Conservation (phyloP, 371 early-diverging fungal genomes). For the Mortierella sp. region DNA sequence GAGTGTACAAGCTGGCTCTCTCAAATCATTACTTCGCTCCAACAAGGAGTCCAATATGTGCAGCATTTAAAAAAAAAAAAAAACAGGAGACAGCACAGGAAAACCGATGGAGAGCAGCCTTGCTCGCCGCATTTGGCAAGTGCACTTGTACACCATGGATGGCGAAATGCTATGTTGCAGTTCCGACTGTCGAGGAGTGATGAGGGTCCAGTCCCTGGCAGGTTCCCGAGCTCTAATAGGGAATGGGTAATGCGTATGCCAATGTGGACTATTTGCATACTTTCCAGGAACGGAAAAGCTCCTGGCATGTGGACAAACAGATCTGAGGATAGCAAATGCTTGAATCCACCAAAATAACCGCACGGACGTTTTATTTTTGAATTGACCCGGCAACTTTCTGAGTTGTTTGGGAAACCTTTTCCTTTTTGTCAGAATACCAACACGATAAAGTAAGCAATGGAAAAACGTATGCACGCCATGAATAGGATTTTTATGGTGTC, state of each 20-base stretch:
- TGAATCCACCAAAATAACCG: background rate
- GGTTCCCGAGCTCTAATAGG: background rate
- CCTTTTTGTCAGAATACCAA: background rate
- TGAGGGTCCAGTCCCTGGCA: background rate
- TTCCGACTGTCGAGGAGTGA: background rate
- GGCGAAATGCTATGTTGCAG: background rate
- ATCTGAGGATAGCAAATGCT: background rate
- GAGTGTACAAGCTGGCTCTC: background rate
- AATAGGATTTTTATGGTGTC: constrained; percentile 2
- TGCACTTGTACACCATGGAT: background rate
- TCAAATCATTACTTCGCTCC: constrained; percentile 3
- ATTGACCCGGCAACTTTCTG: background rate
- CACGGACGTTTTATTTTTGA: constrained; percentile 5
- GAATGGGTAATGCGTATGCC: background rate
- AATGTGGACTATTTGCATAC: too few species aligned
- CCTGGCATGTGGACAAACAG: background rate
- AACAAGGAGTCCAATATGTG: background rate
- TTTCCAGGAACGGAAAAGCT: too few species aligned
- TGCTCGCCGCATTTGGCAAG: background rate
- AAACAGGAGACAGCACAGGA: background rate
- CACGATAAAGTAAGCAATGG: background rate
- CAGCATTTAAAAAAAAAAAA: constrained; percentile 2
- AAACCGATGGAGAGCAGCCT: background rate
- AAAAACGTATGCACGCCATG: background rate
- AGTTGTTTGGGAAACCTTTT: background rate